Evolutionary conservation across 2,329 filamentous ascomycete genomes (phyloP).

Genomic region (Periconia macrospinosa): DNA sequence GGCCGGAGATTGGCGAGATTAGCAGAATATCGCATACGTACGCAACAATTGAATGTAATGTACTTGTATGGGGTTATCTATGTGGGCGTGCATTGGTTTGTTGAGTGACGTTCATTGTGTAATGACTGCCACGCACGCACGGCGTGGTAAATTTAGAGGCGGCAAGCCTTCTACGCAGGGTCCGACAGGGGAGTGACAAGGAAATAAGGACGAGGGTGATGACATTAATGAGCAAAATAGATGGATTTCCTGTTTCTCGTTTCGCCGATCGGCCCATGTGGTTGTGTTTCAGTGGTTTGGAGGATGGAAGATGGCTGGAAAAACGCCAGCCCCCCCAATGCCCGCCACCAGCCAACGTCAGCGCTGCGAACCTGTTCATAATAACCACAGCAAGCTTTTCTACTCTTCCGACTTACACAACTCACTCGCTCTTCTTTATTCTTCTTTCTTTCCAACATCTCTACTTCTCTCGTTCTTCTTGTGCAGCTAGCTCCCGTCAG

Average conservation of each 20-base stretch:
- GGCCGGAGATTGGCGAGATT: too few relatives aligned
- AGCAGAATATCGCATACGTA: too few relatives aligned
- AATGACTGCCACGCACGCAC: too few relatives aligned
- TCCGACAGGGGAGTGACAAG: background rate
- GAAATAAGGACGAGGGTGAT: too few relatives aligned
- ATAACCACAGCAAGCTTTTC: conserved; percentile 10
- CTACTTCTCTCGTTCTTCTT: conserved; percentile 1
- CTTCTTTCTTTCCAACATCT: background rate
- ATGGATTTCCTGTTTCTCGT: background rate
- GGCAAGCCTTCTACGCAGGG: background rate
- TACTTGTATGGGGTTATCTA: too few relatives aligned
- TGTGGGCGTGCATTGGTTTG: too few relatives aligned
- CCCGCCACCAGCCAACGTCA: conserved; percentile 17
- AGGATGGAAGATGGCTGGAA: too few relatives aligned
- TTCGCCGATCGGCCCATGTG: background rate
- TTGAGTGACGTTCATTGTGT: too few relatives aligned
- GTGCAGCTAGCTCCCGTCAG: conserved; percentile 3
- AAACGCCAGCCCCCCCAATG: conserved; percentile 7
- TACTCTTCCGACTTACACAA: background rate
- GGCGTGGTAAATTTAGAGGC: background rate
- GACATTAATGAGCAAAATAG: background rate
- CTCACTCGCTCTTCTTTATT: background rate
- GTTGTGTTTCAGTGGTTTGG: background rate
- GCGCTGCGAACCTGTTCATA: conserved; percentile 11
- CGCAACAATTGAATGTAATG: too few relatives aligned